phyloP scores from a whole-genome alignment of 2,329 filamentous ascomycete genomes.

The Aureobasidium leucospermi region DNA sequence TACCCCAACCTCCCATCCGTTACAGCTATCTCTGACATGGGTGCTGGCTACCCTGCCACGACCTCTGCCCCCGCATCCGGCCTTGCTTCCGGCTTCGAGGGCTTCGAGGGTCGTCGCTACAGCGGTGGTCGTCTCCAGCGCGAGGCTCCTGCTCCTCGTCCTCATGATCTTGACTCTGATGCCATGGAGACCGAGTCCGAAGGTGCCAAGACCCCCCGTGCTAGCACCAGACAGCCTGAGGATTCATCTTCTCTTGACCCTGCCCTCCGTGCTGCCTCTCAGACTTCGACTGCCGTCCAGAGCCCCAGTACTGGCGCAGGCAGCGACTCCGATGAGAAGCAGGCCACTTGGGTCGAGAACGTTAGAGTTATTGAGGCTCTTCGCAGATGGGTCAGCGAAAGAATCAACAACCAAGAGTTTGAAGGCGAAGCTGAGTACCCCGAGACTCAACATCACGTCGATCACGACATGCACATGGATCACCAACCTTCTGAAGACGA shows the following conservation, averaged over 20 bases:
- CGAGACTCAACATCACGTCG: conserved; percentile 13
- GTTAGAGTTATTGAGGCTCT: conserved; percentile 57
- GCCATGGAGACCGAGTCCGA: conserved; percentile 37
- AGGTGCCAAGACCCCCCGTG: conserved; percentile 28
- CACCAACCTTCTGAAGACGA: conserved; percentile 15
- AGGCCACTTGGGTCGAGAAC: conserved; percentile 56
- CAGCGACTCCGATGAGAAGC: conserved; percentile 36
- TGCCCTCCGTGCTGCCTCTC: conserved; percentile 27
- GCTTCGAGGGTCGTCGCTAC: conserved; percentile 54
- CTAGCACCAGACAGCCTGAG: conserved; percentile 25
- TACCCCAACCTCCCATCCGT: conserved; percentile 71
- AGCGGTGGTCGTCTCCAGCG: conserved; percentile 54
- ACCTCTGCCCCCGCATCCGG: conserved; percentile 62
- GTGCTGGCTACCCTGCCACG: conserved; percentile 53
- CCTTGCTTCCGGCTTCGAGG: conserved; percentile 57
- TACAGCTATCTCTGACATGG: conserved; percentile 54
- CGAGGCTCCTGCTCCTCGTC: conserved; percentile 40
- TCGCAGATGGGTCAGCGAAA: conserved; percentile 49
- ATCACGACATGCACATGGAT: conserved; percentile 13
- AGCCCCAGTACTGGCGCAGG: conserved; percentile 20
- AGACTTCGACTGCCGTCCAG: conserved; percentile 17
- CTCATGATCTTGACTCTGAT: conserved; percentile 31
- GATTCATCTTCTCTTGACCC: conserved; percentile 29
- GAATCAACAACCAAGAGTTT: conserved; percentile 47
- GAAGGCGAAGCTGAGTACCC: conserved; percentile 28